Conservation (phyloP, 768 basidiomycete genomes). For the Lactarius deliciosus region DNA sequence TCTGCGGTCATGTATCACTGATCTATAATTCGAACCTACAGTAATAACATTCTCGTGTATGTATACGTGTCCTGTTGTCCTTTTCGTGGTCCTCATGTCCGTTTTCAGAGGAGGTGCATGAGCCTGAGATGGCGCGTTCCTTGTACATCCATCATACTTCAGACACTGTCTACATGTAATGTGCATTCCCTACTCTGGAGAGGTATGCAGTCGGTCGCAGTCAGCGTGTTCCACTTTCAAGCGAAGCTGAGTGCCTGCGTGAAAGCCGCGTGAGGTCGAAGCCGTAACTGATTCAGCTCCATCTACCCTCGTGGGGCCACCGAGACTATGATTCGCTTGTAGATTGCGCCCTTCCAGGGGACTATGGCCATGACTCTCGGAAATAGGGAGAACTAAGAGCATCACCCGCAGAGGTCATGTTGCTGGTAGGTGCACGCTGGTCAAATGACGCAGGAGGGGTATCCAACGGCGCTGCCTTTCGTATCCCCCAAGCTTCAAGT, state of each 20-base stretch:
- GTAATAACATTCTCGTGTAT: constrained; percentile 98
- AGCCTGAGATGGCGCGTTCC: constrained; percentile 21
- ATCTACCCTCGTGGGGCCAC: background rate
- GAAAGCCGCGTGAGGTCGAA: background rate
- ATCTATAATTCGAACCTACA: constrained; percentile 37
- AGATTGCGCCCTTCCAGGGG: background rate
- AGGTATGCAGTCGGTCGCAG: background rate
- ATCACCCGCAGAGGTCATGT: background rate
- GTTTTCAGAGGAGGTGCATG: constrained; percentile 72
- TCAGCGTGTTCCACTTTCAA: background rate
- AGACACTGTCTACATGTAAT: constrained; percentile 5
- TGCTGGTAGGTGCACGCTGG: background rate
- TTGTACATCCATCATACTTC: constrained; percentile 26
- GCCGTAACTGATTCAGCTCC: background rate
- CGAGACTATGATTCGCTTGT: background rate
- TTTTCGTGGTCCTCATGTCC: constrained; percentile 29
- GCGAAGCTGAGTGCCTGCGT: background rate
- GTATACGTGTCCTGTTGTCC: constrained; percentile 39
- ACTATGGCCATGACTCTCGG: background rate
- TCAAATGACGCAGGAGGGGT: background rate
- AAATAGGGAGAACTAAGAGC: background rate
- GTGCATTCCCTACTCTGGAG: background rate
- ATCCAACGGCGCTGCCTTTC: constrained; percentile 2
- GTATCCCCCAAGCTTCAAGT: constrained; percentile 34
- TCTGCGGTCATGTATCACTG: constrained; percentile 16